Evolutionary conservation across 352 stramenopile genomes (phyloP), one percentile per base, ranked within the genome.

Genomic region (Phytophthora litchii): DNA sequence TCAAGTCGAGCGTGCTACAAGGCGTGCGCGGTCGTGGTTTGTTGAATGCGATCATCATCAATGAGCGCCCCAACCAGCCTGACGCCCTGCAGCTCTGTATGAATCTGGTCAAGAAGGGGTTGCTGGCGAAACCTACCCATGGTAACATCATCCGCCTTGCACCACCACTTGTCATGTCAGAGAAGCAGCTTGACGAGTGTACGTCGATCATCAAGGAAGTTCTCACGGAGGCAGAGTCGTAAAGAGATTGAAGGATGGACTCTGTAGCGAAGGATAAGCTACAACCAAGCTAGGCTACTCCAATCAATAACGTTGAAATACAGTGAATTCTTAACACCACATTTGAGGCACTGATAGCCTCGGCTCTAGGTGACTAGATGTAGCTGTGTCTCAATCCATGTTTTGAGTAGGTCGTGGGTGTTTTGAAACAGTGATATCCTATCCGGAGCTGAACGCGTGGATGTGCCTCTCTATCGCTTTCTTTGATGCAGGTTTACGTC

Each of bases 51-150:
- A 97, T 99, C 58, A 92, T 99, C 27, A 98, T 99, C 74, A 89
- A 89, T 35, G 86, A 95, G 55, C 84, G 96, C 52, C 70, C 92
- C 37, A 89, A 90, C 54, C 89, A 93, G 54, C 70, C 78, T 25
- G 71, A 86, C 64, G 97, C 97, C 14, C 98, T 93, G 90, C 83
- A 99, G 46, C 81, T 99, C 16, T 99, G 97, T 71, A 67, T 99
- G 44, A 86, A 89, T 46, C 86, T 99, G 73, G 94, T 86, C 62
- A 80, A 99, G 58, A 90, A 97, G 65, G 97, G 97, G 1, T 70
- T 99, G 29, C 79, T 99, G 23, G 97, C 98, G 44, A 99, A 99
- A 80, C 98, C 97, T 13, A 99, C 98, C 38, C 98, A 99, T 71
- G 96, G 94, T 60, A 98, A 99, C 79, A 98, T 99, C 72, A 99